Evolutionary conservation across 108 stramenopile species (phyloP).

Genomic region (Fragilaria radians): DNA sequence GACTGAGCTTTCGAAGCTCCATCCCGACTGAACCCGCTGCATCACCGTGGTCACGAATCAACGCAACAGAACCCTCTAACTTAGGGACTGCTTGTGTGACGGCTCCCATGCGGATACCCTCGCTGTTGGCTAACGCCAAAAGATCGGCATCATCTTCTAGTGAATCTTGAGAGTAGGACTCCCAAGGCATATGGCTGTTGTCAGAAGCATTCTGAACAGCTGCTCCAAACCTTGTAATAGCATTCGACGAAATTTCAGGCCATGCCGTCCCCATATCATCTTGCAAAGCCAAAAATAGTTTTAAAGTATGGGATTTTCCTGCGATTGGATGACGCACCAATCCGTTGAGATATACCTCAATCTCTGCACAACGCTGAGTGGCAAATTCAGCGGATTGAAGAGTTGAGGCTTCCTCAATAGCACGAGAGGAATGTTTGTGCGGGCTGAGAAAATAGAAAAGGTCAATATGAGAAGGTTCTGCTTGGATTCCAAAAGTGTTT

Average conservation of each 20-base stretch:
- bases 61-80: conserved; percentile 60
- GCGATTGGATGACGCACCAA: conserved; percentile 60
- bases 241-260: conserved; percentile 77
- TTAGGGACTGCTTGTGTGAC: conserved; percentile 80
- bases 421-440: conserved; percentile 76
- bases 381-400: conserved; percentile 82
- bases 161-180: conserved; percentile 21
- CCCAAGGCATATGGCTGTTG: conserved; percentile 16
- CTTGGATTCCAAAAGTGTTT: no score
- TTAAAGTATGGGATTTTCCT: conserved; percentile 40
- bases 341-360: conserved; percentile 57
- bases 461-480: no score
- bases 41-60: conserved; percentile 63
- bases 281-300: conserved; percentile 68
- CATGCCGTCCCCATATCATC: conserved; percentile 88
- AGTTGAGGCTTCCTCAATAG: conserved; percentile 78
- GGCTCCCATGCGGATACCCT: conserved; percentile 64
- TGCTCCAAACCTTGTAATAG: conserved; percentile 66
- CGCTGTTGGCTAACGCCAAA: conserved; percentile 52
- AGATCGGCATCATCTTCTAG: conserved; percentile 80
- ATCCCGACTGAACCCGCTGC: conserved; percentile 53
- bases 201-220: conserved; percentile 8
- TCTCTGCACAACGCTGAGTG: conserved; percentile 49
- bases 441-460: conserved; percentile 30
- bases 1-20: conserved; percentile 67